Evolutionary conservation across 83 land plant genomes (phyloP).

Genomic region (Picea engelmannii): DNA sequence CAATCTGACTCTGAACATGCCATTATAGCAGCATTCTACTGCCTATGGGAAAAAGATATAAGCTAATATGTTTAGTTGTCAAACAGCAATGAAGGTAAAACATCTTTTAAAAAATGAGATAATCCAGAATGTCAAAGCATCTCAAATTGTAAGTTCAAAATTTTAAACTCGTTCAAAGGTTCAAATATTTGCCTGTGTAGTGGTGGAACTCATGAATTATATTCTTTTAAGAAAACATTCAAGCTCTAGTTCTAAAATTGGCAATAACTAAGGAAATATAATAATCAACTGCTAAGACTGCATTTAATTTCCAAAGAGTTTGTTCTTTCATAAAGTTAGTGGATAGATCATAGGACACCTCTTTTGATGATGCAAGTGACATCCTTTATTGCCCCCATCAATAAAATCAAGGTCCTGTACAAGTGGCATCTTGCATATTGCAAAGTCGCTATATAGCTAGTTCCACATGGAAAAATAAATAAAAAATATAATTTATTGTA

Average conservation of each 20-base stretch:
- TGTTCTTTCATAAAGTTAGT: not conserved
- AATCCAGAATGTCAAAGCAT: not conserved
- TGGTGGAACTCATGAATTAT: not conserved
- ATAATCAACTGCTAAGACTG: not conserved
- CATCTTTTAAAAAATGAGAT: not conserved
- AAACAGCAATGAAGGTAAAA: not conserved
- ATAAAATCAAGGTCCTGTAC: not conserved
- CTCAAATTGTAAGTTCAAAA: constrained; percentile 1
- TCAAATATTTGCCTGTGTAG: not conserved
- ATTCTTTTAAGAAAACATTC: not conserved
- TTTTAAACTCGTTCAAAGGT: not conserved
- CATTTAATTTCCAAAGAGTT: not conserved
- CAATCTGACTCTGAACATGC: not conserved
- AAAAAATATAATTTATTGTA: not conserved
- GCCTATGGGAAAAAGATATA: not conserved
- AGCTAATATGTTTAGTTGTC: not conserved
- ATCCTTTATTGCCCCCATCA: not conserved
- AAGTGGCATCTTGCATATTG: not conserved
- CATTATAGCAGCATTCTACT: not conserved
- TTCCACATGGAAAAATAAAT: not conserved
- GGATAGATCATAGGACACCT: not conserved
- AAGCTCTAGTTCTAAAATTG: not conserved
- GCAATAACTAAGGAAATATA: not conserved
- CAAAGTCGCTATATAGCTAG: not conserved
- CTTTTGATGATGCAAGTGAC: not conserved